phyloP scores from a whole-genome alignment of 2,329 filamentous ascomycete species.

The Apiospora phragmitis region DNA sequence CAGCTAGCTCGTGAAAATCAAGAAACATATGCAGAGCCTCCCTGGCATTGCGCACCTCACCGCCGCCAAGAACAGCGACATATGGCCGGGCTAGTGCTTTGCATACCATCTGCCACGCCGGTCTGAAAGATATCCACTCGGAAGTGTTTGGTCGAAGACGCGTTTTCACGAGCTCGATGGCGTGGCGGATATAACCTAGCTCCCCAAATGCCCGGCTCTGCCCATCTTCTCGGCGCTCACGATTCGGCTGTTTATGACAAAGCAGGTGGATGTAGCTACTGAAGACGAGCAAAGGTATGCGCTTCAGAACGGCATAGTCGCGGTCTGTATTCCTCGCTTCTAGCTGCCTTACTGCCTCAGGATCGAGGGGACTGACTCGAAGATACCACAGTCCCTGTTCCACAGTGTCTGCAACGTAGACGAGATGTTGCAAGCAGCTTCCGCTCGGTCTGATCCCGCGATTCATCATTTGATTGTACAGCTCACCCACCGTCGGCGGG shows the following conservation, averaged over 20 bases:
- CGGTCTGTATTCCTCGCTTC: slow-evolving; percentile 17
- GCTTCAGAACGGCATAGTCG: slow-evolving; percentile 23
- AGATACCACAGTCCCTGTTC: slow-evolving; percentile 52
- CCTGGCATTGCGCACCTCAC: slow-evolving; percentile 25
- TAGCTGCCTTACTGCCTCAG: slow-evolving; percentile 21
- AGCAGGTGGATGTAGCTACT: slow-evolving; percentile 53
- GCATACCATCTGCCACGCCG: slow-evolving; percentile 45
- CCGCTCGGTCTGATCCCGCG: slow-evolving; percentile 49
- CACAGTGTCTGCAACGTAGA: slow-evolving; percentile 52
- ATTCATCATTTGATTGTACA: slow-evolving; percentile 60
- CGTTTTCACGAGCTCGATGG: slow-evolving; percentile 33
- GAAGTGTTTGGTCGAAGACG: slow-evolving; percentile 28
- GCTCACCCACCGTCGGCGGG: slow-evolving; percentile 57
- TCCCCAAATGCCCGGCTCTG: slow-evolving; percentile 19
- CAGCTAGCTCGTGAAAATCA: slow-evolving; percentile 30
- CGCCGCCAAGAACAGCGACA: slow-evolving; percentile 29
- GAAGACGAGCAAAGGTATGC: slow-evolving; percentile 41
- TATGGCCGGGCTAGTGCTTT: slow-evolving; percentile 36
- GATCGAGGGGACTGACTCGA: slow-evolving; percentile 39
- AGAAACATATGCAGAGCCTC: slow-evolving; percentile 35
- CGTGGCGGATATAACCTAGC: slow-evolving; percentile 31
- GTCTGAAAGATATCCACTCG: slow-evolving; percentile 33
- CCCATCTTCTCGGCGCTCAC: background rate
- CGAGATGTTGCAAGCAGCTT: slow-evolving; percentile 54
- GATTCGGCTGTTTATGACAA: slow-evolving; percentile 40